Evolutionary conservation across 352 stramenopile species (phyloP), one percentile per base, ranked within the genome.

Genomic region (Pythium scleroteichum): DNA sequence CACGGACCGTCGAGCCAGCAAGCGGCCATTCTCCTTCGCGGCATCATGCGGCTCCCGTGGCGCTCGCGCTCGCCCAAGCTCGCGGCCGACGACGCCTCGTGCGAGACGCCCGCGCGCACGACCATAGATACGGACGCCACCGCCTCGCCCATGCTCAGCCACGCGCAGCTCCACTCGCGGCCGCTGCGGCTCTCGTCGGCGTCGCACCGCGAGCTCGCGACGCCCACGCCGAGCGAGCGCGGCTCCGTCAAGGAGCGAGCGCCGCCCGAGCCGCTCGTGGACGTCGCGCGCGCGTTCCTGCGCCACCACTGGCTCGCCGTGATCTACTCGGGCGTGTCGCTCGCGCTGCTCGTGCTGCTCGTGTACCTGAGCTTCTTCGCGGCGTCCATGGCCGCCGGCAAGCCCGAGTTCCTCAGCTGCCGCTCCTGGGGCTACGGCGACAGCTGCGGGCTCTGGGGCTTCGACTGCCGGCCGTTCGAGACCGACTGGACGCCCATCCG

Each of bases 291-390:
- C 2, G 35, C 33, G n/a, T 76, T 59, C 24, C 32, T 74, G 54
- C 71, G 57, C 19, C 41, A 38, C 20, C 53, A 88, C 48, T 74
- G 71, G 45, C 44, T 81, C 20, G 53, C 73, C 19, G 35, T 76
- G 16, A 40, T 82, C 32, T 94, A 91, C 67, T 76, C 70, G 26
- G 51, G 53, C 40, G 55, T 86, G 38, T 65, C 55, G n/a, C 48
- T 85, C 26, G 32, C 42, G 13, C 19, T 87, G 27, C 14, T 91
- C 19, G 47, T 89, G 27, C 45, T 92, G 69, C 66, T 94, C 29
- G 33, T 87, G 9, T 88, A 92, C 59, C 49, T 90, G 51, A 92
- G 83, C 64, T 92, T 86, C 66, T 94, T 92, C 47, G 79, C 79
- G 2, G 81, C 83, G 0, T 67, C 55, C 4, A 85, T 92, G 69